Base-by-base conservation (phyloP, 1,139 yeast species). In the Pneumocystis jirovecii region DNA sequence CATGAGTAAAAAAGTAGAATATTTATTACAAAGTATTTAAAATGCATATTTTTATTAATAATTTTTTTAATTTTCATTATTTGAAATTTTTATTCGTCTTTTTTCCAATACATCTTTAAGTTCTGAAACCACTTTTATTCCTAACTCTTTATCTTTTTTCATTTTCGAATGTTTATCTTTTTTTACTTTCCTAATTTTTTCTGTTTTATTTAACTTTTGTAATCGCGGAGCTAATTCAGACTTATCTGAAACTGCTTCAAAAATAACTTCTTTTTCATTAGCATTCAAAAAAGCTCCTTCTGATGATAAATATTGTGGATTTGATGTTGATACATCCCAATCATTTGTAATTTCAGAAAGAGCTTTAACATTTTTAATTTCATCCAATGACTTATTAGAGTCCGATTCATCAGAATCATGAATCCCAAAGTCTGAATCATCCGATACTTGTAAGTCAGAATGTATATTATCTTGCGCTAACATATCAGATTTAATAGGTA, bases 51-150 rank as follows among this genome's bases (percentile, higher is more conserved):
- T 50, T 29, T 50, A 50, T 50, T 25, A n/a, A 5, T 29, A 25
- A 15, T 10, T 21, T 50, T 25, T 15, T 25, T 12, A 50, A 50
- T 50, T 50, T 50, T 50, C 57, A 25, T 19, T 29, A 50, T 50
- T 50, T 50, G 25, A 12, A 12, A 19, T 25, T 25, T 42, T 42
- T 60, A 21, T 12, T 42, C 37, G 34, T 42, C 61, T 60, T 60
- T 39, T 39, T 42, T 29, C 61, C 21, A 60, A 31, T 60, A 60
- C 61, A 42, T 60, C 61, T 42, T 60, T 60, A 17, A 60, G 45
- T 31, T 60, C 61, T 60, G 45, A 60, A 60, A 60, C 61, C 17
- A 60, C 40, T 21, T 60, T 60, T 25, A 39, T 60, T 25, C 61
- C 61, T 39, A 42, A 10, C 25, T 60, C 45, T 10, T 40, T 39